Percentiles rank a stretch among this genome's conserved stretches.
These are phyloP conservation scores for Lanzia echinophila DNA, from an alignment of 2,329 filamentous ascomycete species.

Conservation along the genomic window DNA sequence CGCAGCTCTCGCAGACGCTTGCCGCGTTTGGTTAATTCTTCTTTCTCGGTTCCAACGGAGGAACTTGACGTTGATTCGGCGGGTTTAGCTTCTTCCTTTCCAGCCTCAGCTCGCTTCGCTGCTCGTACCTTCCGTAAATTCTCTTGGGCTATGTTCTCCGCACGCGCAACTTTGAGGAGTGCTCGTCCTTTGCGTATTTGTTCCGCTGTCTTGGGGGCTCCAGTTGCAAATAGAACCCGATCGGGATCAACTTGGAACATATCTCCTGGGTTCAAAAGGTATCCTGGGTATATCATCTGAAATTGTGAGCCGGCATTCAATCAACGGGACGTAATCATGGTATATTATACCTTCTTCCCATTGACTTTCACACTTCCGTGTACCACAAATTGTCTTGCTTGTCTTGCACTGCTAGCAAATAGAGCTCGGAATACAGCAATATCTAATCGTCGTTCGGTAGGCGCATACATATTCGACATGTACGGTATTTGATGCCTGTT, in stretches of 20 bases:
- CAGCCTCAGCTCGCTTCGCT: constrained; percentile 16
- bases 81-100: constrained; percentile 15
- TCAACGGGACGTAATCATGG: not conserved
- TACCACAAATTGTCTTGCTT: constrained; percentile 89
- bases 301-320: not conserved
- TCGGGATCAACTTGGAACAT: constrained; percentile 95
- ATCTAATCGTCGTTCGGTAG: constrained; percentile 83
- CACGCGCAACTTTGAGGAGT: constrained; percentile 9
- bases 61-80: not conserved
- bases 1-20: constrained; percentile 1
- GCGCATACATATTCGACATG: constrained; percentile 93
- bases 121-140: too few species aligned
- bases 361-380: constrained; percentile 95
- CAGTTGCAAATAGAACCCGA: constrained; percentile 81
- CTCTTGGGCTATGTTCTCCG: constrained; percentile 8
- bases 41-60: constrained; percentile 3
- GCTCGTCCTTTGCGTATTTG: constrained; percentile 21
- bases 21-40: not conserved
- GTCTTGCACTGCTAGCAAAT: constrained; percentile 87
- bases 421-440: constrained; percentile 90
- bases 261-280: constrained; percentile 92
- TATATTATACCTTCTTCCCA: constrained; percentile 70
- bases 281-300: constrained; percentile 87
- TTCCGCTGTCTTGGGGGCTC: constrained; percentile 53
- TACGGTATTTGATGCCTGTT: constrained; percentile 59